phyloP scores from a whole-genome alignment of 73 alveolate genomes.

The Tetrahymena malaccensis region DNA sequence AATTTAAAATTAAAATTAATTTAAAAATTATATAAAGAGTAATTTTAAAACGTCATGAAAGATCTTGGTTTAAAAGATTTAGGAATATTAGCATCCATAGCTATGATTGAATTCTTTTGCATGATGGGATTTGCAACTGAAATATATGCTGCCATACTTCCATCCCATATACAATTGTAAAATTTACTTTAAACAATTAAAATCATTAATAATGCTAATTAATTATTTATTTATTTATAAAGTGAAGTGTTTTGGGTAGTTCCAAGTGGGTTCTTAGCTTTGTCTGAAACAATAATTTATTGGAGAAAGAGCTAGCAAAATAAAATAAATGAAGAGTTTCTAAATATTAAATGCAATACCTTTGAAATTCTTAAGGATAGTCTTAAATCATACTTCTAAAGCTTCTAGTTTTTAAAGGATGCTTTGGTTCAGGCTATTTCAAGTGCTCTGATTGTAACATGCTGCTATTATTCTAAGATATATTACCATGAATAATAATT shows the following conservation, averaged over 20 bases:
- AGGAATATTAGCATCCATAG: neutral
- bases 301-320: neutral
- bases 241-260: neutral
- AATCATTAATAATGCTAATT: too few relatives aligned
- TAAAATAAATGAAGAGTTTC: neutral
- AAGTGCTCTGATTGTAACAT: neutral
- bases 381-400: neutral
- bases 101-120: neutral
- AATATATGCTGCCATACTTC: neutral
- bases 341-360: neutral
- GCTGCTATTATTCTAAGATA: neutral
- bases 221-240: too few relatives aligned
- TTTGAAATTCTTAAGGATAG: neutral
- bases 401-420: neutral
- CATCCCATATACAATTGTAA: neutral
- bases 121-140: neutral
- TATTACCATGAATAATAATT: neutral
- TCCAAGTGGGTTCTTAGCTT: neutral
- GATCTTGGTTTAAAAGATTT: neutral
- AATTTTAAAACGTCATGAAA: neutral
- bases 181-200: too few relatives aligned
- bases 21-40: neutral
- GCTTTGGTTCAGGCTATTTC: neutral
- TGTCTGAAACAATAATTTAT: neutral
- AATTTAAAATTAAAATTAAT: too few relatives aligned